These are phyloP conservation scores for Euphorbia corollata DNA, from an alignment of 441 rosid species.

Conservation along the genomic window DNA sequence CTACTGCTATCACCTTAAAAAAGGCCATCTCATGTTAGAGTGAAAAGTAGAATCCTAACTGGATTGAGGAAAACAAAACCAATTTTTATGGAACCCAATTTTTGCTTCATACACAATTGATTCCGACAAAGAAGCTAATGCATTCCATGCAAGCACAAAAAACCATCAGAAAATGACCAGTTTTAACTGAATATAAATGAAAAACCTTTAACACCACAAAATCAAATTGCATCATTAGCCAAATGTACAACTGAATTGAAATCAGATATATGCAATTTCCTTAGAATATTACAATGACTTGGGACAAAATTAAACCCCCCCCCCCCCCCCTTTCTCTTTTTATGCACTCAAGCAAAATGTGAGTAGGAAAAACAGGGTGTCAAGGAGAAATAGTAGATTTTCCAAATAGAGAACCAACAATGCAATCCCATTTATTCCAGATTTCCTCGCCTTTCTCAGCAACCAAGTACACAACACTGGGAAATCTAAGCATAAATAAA, in stretches of 20 bases:
- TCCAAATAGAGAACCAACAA: slow-evolving; percentile 8
- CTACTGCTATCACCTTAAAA: neutral
- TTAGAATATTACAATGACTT: neutral
- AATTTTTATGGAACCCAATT: slow-evolving; percentile 4
- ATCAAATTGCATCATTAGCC: neutral
- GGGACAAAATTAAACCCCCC: neutral
- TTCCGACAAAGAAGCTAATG: neutral
- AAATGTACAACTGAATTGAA: neutral
- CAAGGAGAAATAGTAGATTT: neutral
- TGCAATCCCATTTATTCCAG: neutral
- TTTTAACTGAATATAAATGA: neutral
- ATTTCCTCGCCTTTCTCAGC: slow-evolving; percentile 16
- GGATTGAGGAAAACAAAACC: neutral
- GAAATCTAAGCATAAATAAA: slow-evolving; percentile 2
- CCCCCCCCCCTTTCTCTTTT: neutral
- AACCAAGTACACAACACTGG: slow-evolving; percentile 4
- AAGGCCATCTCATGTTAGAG: neutral
- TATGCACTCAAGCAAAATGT: neutral
- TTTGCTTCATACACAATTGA: neutral
- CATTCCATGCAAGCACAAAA: slow-evolving; percentile 10
- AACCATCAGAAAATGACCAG: neutral
- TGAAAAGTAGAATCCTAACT: neutral
- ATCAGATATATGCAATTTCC: neutral
- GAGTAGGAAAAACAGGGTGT: neutral
- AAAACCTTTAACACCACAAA: neutral